These are phyloP conservation scores for Mucor indicus DNA, from an alignment of 371 early-diverging fungal genomes.

Conservation along the genomic window DNA sequence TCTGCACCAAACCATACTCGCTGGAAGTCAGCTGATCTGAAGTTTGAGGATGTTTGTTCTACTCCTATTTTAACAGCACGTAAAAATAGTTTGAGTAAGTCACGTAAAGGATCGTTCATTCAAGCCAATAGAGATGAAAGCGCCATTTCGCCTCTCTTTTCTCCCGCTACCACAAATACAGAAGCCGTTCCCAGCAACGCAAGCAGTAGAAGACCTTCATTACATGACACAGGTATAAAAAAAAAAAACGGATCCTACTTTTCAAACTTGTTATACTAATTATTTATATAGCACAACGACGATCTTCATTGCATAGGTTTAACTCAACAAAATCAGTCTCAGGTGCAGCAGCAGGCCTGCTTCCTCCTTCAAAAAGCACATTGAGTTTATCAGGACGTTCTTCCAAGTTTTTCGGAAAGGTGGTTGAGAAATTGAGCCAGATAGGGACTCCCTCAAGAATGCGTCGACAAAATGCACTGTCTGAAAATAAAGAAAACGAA, in stretches of 20 bases:
- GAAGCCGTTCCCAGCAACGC: no score
- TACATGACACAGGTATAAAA: no score
- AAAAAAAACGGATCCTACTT: no score
- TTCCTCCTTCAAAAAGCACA: neutral
- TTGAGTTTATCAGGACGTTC: constrained; percentile 1
- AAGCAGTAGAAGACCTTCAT: neutral
- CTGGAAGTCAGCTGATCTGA: constrained; percentile 15
- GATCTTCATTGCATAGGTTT: neutral
- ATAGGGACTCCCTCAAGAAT: constrained; percentile 19
- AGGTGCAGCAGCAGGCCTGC: constrained; percentile 5
- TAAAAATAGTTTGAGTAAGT: constrained; percentile 5
- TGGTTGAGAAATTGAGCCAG: constrained; percentile 18
- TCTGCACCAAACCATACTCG: constrained; percentile 13
- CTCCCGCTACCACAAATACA: no score
- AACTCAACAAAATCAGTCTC: neutral
- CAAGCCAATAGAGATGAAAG: no score
- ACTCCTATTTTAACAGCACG: constrained; percentile 21
- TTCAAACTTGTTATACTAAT: no score
- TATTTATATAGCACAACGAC: no score
- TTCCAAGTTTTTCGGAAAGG: constrained; percentile 12
- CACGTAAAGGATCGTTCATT: no score
- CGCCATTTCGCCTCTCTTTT: neutral
- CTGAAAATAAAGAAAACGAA: no score
- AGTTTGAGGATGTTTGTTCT: constrained; percentile 20
- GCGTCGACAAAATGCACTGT: no score